Conservation (phyloP, 441 rosid species). For the Theobroma grandiflorum region DNA sequence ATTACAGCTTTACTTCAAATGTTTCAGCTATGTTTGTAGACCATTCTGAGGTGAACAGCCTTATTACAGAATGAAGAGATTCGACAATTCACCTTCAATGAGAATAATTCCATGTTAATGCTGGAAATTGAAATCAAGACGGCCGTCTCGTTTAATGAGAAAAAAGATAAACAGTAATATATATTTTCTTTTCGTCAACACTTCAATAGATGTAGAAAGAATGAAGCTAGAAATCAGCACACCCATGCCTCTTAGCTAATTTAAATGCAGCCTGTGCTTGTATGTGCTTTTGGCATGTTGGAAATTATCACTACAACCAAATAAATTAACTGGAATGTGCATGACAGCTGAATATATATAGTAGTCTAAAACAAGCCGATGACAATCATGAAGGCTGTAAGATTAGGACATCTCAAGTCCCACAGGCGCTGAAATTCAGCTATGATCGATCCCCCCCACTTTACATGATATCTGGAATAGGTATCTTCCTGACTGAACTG, state of each 20-base stretch:
- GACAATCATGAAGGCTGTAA: background rate
- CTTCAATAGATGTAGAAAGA: background rate
- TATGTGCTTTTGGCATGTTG: background rate
- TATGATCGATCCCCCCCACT: background rate
- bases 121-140: background rate
- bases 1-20: background rate
- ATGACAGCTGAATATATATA: constrained; percentile 2
- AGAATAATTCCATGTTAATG: background rate
- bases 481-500: background rate
- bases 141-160: background rate
- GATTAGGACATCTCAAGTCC: background rate
- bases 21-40: background rate
- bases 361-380: background rate
- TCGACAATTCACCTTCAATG: background rate
- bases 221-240: background rate
- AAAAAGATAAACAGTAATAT: background rate
- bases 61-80: background rate
- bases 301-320: background rate
- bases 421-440: background rate
- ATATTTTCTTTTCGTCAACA: background rate
- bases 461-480: background rate
- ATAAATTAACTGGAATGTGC: background rate
- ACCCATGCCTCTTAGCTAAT: background rate
- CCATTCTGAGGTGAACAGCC: background rate
- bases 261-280: background rate